A percentile compares a stretch with the other conserved stretches of the same genome.
Evolutionary conservation across 2,329 filamentous ascomycete genomes (phyloP).

Genomic region (Alternaria brassicicola): DNA sequence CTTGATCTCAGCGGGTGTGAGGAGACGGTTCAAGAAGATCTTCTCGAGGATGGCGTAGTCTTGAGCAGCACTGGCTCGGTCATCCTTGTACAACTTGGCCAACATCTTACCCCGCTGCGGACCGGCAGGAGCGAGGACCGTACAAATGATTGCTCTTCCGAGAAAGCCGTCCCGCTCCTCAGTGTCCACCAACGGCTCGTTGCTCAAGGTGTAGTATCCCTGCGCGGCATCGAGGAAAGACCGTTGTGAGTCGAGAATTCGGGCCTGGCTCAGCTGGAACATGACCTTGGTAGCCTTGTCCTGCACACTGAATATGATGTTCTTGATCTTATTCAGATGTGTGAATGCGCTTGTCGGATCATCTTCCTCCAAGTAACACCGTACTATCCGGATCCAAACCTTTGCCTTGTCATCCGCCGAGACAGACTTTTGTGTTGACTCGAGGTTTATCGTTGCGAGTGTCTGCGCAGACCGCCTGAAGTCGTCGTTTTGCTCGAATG

Average conservation of each 20-base stretch:
- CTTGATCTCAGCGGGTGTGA: constrained; percentile 80
- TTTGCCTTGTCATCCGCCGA: constrained; percentile 80
- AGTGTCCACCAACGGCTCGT: constrained; percentile 79
- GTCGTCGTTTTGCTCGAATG: constrained; percentile 82
- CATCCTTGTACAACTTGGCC: constrained; percentile 90
- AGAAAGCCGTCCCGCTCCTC: constrained; percentile 85
- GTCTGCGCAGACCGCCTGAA: constrained; percentile 77
- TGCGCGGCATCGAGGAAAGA: constrained; percentile 87
- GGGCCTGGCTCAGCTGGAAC: constrained; percentile 89
- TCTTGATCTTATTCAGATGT: constrained; percentile 94
- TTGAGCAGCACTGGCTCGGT: constrained; percentile 73
- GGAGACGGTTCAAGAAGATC: constrained; percentile 90
- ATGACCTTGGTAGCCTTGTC: constrained; percentile 78
- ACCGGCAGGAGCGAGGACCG: constrained; percentile 88
- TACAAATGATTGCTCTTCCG: constrained; percentile 86
- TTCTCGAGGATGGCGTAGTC: constrained; percentile 93
- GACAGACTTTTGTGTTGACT: constrained; percentile 84
- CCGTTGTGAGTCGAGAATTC: constrained; percentile 88
- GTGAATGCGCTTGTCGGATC: constrained; percentile 83
- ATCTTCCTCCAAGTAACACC: constrained; percentile 92
- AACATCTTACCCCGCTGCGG: constrained; percentile 81
- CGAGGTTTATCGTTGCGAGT: constrained; percentile 83
- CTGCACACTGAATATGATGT: constrained; percentile 78
- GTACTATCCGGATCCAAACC: constrained; percentile 92
- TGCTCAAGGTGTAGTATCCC: constrained; percentile 86